Conservation (phyloP, 2,329 filamentous ascomycete species). For the Botrytis byssoidea region DNA sequence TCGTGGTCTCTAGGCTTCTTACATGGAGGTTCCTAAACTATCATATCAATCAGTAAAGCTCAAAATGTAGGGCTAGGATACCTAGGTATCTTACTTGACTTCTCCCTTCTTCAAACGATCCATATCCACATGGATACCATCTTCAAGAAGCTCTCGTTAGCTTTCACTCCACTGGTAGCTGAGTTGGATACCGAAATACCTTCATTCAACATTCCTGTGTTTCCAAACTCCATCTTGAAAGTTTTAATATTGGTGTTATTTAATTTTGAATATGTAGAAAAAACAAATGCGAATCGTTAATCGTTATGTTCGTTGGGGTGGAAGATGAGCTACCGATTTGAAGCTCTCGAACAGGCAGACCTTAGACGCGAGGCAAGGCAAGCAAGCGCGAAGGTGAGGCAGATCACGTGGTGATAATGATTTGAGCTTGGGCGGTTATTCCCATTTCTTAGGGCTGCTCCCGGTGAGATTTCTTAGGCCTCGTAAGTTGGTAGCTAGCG, state of each 20-base stretch:
- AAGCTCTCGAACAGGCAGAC: constrained; percentile 30
- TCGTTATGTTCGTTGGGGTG: constrained; percentile 19
- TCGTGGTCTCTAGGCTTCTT: constrained; percentile 42
- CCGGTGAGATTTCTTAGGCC: neutral
- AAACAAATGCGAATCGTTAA: constrained; percentile 17
- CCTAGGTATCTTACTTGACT: constrained; percentile 74
- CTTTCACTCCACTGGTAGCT: constrained; percentile 28
- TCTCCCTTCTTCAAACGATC: constrained; percentile 97
- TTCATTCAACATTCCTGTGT: constrained; percentile 61
- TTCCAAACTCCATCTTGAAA: constrained; percentile 60
- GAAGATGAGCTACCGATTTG: constrained; percentile 17
- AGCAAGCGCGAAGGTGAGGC: constrained; percentile 17
- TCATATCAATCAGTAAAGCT: constrained; percentile 16
- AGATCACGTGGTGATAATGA: constrained; percentile 17
- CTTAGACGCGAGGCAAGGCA: constrained; percentile 29
- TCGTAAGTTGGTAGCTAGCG: neutral
- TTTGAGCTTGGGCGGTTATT: constrained; percentile 12
- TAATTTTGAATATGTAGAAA: constrained; percentile 33
- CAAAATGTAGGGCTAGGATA: neutral
- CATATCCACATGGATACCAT: constrained; percentile 99
- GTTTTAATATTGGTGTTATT: constrained; percentile 15
- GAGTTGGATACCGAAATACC: constrained; percentile 44
- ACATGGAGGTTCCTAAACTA: constrained; percentile 97
- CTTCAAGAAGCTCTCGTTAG: constrained; percentile 49
- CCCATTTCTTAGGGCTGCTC: neutral